phyloP scores from a whole-genome alignment of 1,284 basidiomycete species.

The Xerocomus nothofagi region DNA sequence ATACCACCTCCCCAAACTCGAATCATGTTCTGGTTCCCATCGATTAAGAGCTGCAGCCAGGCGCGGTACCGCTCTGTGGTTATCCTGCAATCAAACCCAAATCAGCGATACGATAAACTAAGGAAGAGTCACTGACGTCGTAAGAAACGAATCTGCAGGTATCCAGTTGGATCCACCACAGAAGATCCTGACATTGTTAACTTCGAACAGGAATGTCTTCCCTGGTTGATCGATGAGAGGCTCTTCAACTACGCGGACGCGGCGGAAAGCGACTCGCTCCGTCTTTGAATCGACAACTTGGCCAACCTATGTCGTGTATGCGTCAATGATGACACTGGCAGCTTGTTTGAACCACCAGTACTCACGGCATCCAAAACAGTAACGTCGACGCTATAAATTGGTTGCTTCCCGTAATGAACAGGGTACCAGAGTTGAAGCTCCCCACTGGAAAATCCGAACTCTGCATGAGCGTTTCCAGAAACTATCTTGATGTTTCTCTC shows the following conservation, averaged over 20 bases:
- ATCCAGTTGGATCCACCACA: conserved; percentile 94
- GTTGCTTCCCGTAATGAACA: conserved; percentile 77
- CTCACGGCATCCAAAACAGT: conserved; percentile 52
- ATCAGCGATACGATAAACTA: conserved; percentile 2
- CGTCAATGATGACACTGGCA: conserved; percentile 1
- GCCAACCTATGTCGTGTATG: conserved; percentile 41
- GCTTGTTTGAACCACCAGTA: background rate
- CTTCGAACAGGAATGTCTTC: conserved; percentile 82
- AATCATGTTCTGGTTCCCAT: conserved; percentile 85
- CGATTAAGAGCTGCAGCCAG: conserved; percentile 72
- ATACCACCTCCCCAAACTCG: conserved; percentile 86
- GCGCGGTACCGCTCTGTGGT: conserved; percentile 59
- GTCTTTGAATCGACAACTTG: conserved; percentile 49
- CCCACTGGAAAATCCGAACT: conserved; percentile 54
- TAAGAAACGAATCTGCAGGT: conserved; percentile 85
- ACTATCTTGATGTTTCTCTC: conserved; percentile 40
- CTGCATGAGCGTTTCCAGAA: conserved; percentile 40
- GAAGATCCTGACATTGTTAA: conserved; percentile 87
- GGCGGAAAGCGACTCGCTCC: conserved; percentile 74
- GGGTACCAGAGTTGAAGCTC: conserved; percentile 81
- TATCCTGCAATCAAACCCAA: conserved; percentile 37
- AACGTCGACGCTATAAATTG: conserved; percentile 67
- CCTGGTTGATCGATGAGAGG: conserved; percentile 71
- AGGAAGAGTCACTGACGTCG: conserved; percentile 51
- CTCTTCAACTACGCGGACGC: conserved; percentile 73